phyloP scores from a whole-genome alignment of 306 rosid genomes.

The Glycyrrhiza uralensis region DNA sequence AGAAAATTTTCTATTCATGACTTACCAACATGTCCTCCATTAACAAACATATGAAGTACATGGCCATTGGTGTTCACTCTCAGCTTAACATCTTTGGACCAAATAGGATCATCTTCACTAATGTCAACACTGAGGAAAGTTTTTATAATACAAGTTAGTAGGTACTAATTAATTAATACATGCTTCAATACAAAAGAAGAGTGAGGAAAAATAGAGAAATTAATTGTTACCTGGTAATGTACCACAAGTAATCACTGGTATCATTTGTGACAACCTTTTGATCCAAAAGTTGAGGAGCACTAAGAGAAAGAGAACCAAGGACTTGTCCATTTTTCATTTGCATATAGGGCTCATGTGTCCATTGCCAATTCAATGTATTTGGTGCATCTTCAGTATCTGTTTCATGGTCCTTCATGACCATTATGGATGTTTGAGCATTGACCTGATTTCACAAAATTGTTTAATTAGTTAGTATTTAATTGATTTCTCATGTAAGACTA shows the following conservation, averaged over 20 bases:
- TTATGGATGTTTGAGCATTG: slow-evolving; percentile 27
- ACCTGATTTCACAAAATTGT: slow-evolving; percentile 19
- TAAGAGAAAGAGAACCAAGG: neutral
- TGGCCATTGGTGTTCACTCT: slow-evolving; percentile 28
- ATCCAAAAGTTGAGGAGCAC: slow-evolving; percentile 17
- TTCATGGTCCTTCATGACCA: neutral
- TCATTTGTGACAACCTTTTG: slow-evolving; percentile 36
- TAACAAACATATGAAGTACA: slow-evolving; percentile 29
- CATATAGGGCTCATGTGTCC: slow-evolving; percentile 10
- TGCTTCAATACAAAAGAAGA: neutral
- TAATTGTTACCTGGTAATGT: slow-evolving; percentile 29
- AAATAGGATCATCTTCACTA: neutral
- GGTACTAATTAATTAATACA: neutral
- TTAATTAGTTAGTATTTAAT: neutral
- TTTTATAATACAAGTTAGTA: neutral
- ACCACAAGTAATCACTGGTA: slow-evolving; percentile 38
- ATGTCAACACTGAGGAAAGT: slow-evolving; percentile 5
- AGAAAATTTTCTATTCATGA: neutral
- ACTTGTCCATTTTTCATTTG: neutral
- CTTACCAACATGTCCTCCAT: slow-evolving; percentile 27
- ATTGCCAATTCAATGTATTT: slow-evolving; percentile 19
- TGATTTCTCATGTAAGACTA: no score
- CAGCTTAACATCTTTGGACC: neutral
- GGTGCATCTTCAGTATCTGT: neutral
- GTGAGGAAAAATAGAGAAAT: neutral